Evolutionary conservation across 352 stramenopile genomes (phyloP).

Genomic region (Pythium insidiosum): DNA sequence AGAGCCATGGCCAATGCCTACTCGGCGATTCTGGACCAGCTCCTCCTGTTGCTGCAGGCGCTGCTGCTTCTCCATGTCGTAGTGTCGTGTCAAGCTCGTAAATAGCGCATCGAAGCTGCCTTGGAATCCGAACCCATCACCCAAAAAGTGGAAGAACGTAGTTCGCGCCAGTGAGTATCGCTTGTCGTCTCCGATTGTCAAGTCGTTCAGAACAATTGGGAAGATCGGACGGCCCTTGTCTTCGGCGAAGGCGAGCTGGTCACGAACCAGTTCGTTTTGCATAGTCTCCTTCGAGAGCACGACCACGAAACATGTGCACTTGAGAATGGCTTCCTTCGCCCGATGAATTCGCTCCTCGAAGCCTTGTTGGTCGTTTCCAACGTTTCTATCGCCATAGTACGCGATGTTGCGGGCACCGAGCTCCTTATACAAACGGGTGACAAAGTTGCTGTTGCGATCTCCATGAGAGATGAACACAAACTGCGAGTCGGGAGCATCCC

Average conservation of each 20-base stretch:
- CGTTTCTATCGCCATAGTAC: constrained; percentile 62
- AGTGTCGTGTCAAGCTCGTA: constrained; percentile 30
- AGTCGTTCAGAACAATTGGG: constrained; percentile 68
- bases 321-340: constrained; percentile 72
- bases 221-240: constrained; percentile 81
- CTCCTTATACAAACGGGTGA: constrained; percentile 54
- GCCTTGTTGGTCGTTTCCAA: constrained; percentile 41
- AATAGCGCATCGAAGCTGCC: constrained; percentile 46
- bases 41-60: too few species aligned
- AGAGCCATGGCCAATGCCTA: neutral
- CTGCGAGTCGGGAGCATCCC: constrained; percentile 33
- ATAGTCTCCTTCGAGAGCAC: constrained; percentile 73
- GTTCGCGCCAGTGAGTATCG: constrained; percentile 75
- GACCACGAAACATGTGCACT: constrained; percentile 70
- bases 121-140: constrained; percentile 62
- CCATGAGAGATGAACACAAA: constrained; percentile 80
- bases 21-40: too few species aligned
- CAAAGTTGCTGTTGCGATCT: constrained; percentile 63
- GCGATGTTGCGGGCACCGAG: constrained; percentile 38
- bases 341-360: constrained; percentile 71
- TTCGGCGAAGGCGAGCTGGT: constrained; percentile 77
- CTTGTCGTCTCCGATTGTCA: constrained; percentile 66
- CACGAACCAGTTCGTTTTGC: constrained; percentile 59
- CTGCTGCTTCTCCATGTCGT: constrained; percentile 4
- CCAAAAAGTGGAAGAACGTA: constrained; percentile 76